Conservation (phyloP, 257 asterid genomes). For the Solanum okadae region DNA sequence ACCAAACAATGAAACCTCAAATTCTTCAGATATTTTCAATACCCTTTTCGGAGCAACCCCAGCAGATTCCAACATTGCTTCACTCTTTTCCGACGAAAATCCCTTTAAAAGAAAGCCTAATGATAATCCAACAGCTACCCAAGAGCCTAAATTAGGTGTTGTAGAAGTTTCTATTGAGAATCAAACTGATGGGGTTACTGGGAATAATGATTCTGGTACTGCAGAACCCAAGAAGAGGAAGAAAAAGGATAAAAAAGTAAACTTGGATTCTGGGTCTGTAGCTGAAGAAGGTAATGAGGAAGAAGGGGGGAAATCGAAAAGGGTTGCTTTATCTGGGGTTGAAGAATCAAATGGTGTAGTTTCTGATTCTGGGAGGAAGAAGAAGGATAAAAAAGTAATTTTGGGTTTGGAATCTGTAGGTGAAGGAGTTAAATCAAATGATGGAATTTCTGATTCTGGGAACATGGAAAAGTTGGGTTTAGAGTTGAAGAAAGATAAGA, state of each 20-base stretch:
- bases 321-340: not conserved
- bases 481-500: conserved; percentile 14
- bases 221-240: conserved; percentile 21
- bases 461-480: not conserved
- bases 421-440: conserved; percentile 1
- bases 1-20: conserved; percentile 13
- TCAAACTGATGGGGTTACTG: not conserved
- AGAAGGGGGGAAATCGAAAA: not conserved
- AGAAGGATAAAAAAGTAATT: conserved; percentile 11
- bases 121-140: conserved; percentile 13
- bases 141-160: not conserved
- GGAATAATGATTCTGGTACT: conserved; percentile 14
- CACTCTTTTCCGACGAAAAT: conserved; percentile 65
- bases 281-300: not conserved
- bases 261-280: conserved; percentile 1
- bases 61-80: conserved; percentile 18
- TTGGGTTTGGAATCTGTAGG: not conserved
- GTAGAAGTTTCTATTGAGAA: not conserved
- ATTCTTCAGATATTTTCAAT: conserved; percentile 37
- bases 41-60: conserved; percentile 48
- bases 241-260: conserved; percentile 27
- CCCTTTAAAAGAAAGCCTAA: conserved; percentile 56
- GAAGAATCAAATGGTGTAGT: conserved; percentile 7
- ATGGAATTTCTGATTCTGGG: not conserved
- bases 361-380: not conserved